Evolutionary conservation across 495 filamentous ascomycete species (phyloP).

Genomic region (Penicillium flavigenum): DNA sequence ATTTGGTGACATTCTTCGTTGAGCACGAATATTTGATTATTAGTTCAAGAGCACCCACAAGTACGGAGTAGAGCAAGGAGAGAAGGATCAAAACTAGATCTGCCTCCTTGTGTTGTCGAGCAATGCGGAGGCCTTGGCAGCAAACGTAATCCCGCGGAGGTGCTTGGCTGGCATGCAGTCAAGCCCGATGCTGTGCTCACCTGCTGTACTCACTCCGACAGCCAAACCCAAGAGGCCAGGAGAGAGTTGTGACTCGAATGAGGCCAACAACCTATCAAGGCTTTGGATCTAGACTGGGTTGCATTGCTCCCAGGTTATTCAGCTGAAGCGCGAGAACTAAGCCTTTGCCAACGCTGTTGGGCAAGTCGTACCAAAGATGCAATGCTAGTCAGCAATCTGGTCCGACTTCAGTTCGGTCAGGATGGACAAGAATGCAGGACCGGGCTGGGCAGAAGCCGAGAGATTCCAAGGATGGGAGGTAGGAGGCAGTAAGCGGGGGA

Average conservation of each 20-base stretch:
- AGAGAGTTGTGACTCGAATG: conserved; percentile 1
- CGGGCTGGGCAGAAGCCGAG: conserved; percentile 1
- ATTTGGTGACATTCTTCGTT: not conserved
- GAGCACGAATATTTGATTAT: not conserved
- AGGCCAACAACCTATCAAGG: not conserved
- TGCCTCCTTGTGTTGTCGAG: conserved; percentile 1
- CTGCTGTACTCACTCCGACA: too few relatives aligned
- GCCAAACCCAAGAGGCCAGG: not conserved
- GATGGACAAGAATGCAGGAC: conserved; percentile 15
- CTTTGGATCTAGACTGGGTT: conserved; percentile 2
- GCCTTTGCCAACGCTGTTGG: conserved; percentile 27
- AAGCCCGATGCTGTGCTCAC: not conserved
- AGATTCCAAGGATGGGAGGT: not conserved
- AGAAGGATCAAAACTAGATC: not conserved
- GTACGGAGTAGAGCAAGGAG: conserved; percentile 9
- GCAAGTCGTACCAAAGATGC: conserved; percentile 8
- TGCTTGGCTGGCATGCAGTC: conserved; percentile 11
- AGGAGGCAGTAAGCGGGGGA: not conserved
- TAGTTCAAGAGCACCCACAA: not conserved
- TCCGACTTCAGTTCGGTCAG: not conserved
- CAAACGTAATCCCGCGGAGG: not conserved
- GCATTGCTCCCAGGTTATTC: not conserved
- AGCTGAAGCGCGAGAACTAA: conserved; percentile 15
- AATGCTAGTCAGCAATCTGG: conserved; percentile 3
- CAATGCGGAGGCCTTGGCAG: conserved; percentile 9